phyloP scores from a whole-genome alignment of 73 alveolate species.

The Paramecium caudatum region DNA sequence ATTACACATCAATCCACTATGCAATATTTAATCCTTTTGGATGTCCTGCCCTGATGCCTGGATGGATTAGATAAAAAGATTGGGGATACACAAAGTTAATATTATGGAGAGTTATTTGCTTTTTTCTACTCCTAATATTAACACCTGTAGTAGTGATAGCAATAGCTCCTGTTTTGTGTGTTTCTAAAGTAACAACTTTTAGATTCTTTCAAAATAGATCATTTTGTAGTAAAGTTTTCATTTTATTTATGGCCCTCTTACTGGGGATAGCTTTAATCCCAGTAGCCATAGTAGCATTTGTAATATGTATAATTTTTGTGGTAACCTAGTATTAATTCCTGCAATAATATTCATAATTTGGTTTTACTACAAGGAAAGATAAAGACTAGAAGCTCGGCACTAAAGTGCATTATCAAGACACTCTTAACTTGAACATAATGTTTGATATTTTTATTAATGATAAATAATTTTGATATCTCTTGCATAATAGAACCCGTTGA shows the following conservation, averaged over 20 bases:
- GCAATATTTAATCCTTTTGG: conserved; percentile 66
- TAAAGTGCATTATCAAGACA: background rate
- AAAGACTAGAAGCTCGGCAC: background rate
- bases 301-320: background rate
- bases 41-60: conserved; percentile 61
- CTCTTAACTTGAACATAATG: background rate
- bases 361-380: background rate
- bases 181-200: background rate
- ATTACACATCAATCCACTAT: conserved; percentile 36
- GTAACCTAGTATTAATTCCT: background rate
- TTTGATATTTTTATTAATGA: conserved; percentile 35
- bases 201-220: background rate
- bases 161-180: conserved; percentile 15
- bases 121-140: background rate
- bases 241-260: background rate
- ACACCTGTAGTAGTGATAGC: conserved; percentile 9
- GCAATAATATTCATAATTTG: background rate
- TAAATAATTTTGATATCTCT: conserved; percentile 8
- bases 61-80: conserved; percentile 13
- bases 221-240: background rate
- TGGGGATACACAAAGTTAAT: conserved; percentile 16
- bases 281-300: background rate
- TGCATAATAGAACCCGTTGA: conserved; percentile 49
- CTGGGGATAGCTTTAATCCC: conserved; percentile 14
- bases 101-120: conserved; percentile 18